Base-by-base conservation (phyloP, 306 rosid species). In the Glycine tomentella region DNA sequence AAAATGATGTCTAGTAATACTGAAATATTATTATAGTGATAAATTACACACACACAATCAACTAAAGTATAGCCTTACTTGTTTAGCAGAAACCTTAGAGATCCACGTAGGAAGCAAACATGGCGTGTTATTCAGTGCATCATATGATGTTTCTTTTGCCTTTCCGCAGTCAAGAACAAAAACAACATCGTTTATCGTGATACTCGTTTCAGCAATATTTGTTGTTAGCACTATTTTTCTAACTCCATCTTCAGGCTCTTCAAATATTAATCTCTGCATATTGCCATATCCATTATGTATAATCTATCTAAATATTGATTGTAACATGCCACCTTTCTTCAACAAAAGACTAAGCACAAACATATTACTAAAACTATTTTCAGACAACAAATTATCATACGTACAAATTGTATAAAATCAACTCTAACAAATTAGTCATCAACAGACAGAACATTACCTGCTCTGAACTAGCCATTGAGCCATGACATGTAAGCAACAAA, bases 41-140 rank as follows among this genome's bases (percentile, higher is more conserved):
- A 72, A 74, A 31, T 52, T 72, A 25, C 63, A 36, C 40, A 59
- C 9, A 14, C 70, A 80, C 59, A 56, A 81, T 74, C 85, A 86
- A 87, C 83, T 42, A 82, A 87, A 85, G 64, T 46, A 80, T 76
- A 86, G 79, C 72, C 96, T 93, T 92, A 92, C 99, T 83, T 96
- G 99, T 78, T 80, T 93, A 74, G 98, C 91, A 57, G 97, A 92
- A 88, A 88, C 99, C 93, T 93, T 93, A 36, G 98, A 96, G 86
- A 96, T 92, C 99, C 99, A 93, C 68, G 98, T 89, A 57, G 98
- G 98, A 84, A 93, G 98, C 84, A 96, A 87, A 90, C 99, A 96
- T 74, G 99, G 97, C 42, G 99, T 93, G 84, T 96, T 96, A 71
- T 96, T 96, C 84, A 96, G 89, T 44, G 99, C 98, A 66, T 96